These are phyloP conservation scores for Bertia moriformis DNA, from an alignment of 2,329 filamentous ascomycete genomes.

Conservation along the genomic window DNA sequence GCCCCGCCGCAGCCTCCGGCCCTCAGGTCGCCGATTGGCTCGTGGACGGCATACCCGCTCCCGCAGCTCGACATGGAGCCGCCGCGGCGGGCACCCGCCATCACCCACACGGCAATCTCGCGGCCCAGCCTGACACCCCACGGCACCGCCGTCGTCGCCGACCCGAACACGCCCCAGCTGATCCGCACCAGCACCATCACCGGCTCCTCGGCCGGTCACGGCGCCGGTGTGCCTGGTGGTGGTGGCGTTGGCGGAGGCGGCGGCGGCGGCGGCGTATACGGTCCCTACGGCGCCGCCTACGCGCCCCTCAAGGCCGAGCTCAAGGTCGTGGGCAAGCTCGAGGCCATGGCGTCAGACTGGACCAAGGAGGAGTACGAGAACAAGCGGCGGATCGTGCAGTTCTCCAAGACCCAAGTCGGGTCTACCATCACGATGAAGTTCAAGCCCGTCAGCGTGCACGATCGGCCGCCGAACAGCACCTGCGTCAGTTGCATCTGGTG, in stretches of 20 bases:
- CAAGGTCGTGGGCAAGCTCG: constrained; percentile 72
- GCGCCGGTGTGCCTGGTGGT: constrained; percentile 14
- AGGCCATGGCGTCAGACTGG: constrained; percentile 74
- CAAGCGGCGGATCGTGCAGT: constrained; percentile 74
- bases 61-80: too few species aligned
- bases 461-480: constrained; percentile 69
- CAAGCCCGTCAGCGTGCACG: constrained; percentile 63
- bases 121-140: constrained; percentile 31
- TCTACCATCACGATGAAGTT: constrained; percentile 73
- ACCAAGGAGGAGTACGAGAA: constrained; percentile 65
- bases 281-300: constrained; percentile 64
- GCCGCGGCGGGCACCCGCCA: constrained; percentile 23
- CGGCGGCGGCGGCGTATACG: constrained; percentile 20
- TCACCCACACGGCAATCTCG: constrained; percentile 27
- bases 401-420: constrained; percentile 67
- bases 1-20: constrained; percentile 18
- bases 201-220: constrained; percentile 14
- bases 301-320: constrained; percentile 73
- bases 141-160: constrained; percentile 28
- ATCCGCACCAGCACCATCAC: constrained; percentile 41
- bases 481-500: constrained; percentile 97
- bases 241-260: too few species aligned
- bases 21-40: constrained; percentile 14
- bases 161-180: constrained; percentile 25
- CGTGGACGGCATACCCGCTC: constrained; percentile 17